Base-by-base conservation (phyloP, 306 rosid genomes). In the Trifolium pratense region DNA sequence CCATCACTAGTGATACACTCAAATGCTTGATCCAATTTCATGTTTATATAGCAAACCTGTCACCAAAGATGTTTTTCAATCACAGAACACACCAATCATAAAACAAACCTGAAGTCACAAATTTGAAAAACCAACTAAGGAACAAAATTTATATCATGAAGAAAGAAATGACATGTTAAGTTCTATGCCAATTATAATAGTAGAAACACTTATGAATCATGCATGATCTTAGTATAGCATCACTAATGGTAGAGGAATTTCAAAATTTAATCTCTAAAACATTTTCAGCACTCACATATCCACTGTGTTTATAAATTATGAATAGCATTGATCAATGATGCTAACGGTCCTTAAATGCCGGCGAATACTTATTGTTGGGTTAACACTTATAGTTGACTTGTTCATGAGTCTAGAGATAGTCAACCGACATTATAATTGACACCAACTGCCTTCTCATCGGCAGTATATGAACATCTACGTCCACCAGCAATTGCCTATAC, bases 1-100 rank as follows among this genome's bases (percentile, higher is more conserved):
- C 91, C 89, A 39, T 89, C 87, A 77, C 83, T 79, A 60, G 74
- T 37, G 60, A 71, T 46, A 62, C 71, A 80, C 23, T 78, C 68
- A 75, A 75, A 78, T 46, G 75, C 43, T 87, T 84, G 87, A 67
- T 70, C 78, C 52, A 81, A 71, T 79, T 61, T 70, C 90, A 83
- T 83, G 73, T 77, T 59, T 70, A 78, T 62, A 10, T 70, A 37
- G 46, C 57, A 49, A 62, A 73, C 64, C 71, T 66, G 71, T 71
- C 72, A 48, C 61, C 79, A 43, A 79, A 72, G 37, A 57, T 62
- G 74, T 69, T 73, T 78, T 66, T 87, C 74, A 74, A 77, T 78
- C 62, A 20, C 57, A 74, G 48, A 73, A 74, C 13, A 75, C 23
- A 70, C 21, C 16, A 20, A 70, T 58, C 7, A 18, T 32, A 29